phyloP scores from a whole-genome alignment of 257 asterid species.

The Przewalskia tangutica region DNA sequence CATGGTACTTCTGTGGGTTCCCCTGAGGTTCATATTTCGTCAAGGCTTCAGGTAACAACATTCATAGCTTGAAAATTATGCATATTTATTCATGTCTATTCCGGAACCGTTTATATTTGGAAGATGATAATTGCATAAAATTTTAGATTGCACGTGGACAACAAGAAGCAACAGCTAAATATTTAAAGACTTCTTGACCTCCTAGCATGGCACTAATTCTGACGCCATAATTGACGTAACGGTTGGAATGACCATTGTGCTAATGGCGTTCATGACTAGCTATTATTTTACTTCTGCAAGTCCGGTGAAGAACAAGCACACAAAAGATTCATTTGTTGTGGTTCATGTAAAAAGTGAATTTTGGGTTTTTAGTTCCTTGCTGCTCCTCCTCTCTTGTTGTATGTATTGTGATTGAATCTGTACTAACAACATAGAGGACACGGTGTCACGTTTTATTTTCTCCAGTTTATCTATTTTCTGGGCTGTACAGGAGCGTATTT shows the following conservation, averaged over 20 bases:
- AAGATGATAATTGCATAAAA: neutral
- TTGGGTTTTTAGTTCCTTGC: neutral
- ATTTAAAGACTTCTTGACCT: neutral
- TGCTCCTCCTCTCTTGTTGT: neutral
- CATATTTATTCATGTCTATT: neutral
- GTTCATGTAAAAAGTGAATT: neutral
- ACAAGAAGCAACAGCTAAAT: neutral
- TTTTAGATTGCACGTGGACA: neutral
- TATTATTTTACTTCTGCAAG: neutral
- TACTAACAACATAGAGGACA: neutral
- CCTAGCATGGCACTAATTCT: neutral
- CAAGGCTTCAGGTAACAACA: conserved; percentile 68
- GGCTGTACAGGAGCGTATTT: neutral
- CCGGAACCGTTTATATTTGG: neutral
- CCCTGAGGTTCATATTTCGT: conserved; percentile 86
- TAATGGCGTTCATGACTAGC: neutral
- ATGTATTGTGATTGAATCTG: neutral
- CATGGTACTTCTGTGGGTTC: conserved; percentile 77
- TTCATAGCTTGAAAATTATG: neutral
- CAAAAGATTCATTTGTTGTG: neutral
- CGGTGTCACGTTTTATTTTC: neutral
- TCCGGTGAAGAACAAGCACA: neutral
- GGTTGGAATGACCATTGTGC: neutral
- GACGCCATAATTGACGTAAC: neutral
- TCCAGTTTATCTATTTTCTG: neutral